phyloP scores from a whole-genome alignment of 139 green algal species.

The Pleodorina starrii region DNA sequence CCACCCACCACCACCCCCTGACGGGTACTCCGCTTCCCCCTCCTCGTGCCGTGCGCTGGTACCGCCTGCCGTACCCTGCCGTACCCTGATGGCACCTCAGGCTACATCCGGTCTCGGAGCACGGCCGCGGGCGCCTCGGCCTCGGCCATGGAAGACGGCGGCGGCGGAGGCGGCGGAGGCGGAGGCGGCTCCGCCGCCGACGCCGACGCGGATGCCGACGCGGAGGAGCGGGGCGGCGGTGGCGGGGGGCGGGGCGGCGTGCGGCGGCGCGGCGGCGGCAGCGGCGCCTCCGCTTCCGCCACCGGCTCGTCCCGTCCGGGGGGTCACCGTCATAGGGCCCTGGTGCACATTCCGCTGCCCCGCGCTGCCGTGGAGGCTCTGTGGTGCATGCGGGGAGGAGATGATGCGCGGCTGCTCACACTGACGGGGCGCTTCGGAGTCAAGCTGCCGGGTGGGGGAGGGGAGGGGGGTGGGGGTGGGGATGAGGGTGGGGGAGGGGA shows the following conservation, averaged over 20 bases:
- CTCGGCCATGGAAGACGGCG: too few species aligned
- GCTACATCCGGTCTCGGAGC: conserved; percentile 1
- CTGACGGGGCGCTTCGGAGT: conserved; percentile 56
- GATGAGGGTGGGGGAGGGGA: too few species aligned
- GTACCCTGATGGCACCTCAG: too few species aligned
- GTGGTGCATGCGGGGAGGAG: conserved; percentile 60
- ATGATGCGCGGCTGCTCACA: conserved; percentile 62
- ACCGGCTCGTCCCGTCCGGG: not conserved
- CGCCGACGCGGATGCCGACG: not conserved
- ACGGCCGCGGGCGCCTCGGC: not conserved
- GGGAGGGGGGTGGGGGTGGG: not conserved
- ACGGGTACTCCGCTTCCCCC: too few species aligned
- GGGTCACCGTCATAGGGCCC: not conserved
- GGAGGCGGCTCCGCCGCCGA: too few species aligned
- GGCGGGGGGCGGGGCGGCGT: not conserved
- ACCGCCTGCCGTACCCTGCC: too few species aligned
- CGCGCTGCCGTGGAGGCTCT: conserved; percentile 50
- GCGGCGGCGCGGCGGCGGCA: not conserved
- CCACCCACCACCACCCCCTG: too few species aligned
- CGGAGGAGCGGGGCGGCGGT: not conserved
- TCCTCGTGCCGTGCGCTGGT: too few species aligned
- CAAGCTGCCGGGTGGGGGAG: conserved; percentile 54
- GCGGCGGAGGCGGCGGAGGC: too few species aligned
- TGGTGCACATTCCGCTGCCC: conserved; percentile 42
- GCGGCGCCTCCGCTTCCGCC: not conserved